These are phyloP conservation scores for Cunninghamia lanceolata DNA, from an alignment of 75 land plant species.

Conservation along the genomic window DNA sequence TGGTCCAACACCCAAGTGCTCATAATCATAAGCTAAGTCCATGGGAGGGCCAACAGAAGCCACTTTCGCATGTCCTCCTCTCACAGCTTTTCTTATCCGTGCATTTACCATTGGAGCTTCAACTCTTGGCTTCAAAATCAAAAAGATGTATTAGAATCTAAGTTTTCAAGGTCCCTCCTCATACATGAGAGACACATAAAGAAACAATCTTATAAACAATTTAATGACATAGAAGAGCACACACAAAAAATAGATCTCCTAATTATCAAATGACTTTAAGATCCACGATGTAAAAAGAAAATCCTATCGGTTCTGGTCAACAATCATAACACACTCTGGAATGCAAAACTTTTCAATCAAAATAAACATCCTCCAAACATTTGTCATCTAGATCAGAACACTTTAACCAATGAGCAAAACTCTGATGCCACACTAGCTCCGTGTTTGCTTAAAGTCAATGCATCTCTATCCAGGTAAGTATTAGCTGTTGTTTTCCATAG, in stretches of 20 bases:
- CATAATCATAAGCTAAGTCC: slow-evolving; percentile 77
- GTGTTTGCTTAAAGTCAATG: not conserved
- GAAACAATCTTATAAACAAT: not conserved
- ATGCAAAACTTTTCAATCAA: not conserved
- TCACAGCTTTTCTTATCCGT: slow-evolving; percentile 85
- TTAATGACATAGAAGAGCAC: not conserved
- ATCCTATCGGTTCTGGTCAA: not conserved
- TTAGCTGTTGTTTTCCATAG: not conserved
- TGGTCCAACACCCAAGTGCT: slow-evolving; percentile 78
- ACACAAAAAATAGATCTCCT: not conserved
- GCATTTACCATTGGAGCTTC: slow-evolving; percentile 98
- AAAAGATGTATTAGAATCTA: not conserved
- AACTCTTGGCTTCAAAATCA: slow-evolving; percentile 67
- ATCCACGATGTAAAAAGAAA: not conserved
- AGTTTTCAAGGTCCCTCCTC: not conserved
- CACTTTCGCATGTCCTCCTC: slow-evolving; percentile 71
- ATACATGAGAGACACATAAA: not conserved
- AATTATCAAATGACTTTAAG: not conserved
- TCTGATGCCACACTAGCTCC: not conserved
- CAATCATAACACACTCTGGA: not conserved
- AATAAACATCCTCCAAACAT: not conserved
- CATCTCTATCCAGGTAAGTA: not conserved
- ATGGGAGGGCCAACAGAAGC: slow-evolving; percentile 76
- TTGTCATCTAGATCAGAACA: not conserved
- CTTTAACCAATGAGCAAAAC: not conserved